Conservation (phyloP, 768 basidiomycete genomes). For the Lactarius sp. region DNA sequence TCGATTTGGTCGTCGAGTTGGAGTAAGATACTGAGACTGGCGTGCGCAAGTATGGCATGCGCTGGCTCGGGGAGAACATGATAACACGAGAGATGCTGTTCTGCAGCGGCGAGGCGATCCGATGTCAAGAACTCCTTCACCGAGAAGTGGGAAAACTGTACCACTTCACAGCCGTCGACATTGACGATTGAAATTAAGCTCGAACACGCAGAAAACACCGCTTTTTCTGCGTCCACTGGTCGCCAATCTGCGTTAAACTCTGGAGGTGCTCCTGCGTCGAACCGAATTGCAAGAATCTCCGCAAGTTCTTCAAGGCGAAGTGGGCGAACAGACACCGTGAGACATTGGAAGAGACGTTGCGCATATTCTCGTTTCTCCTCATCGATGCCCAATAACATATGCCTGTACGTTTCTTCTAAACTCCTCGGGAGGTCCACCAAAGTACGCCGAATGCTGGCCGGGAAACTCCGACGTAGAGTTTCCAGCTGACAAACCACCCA, state of each 20-base stretch:
- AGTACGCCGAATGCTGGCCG: not conserved
- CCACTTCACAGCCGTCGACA: not conserved
- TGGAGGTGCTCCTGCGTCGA: too few relatives aligned
- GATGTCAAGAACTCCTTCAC: not conserved
- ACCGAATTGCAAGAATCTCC: too few relatives aligned
- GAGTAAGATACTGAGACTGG: too few relatives aligned
- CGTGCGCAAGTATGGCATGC: too few relatives aligned
- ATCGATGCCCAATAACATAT: not conserved
- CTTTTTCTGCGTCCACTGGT: too few relatives aligned
- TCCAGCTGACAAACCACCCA: not conserved
- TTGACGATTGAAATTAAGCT: not conserved
- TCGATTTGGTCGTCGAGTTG: too few relatives aligned
- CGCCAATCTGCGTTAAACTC: too few relatives aligned
- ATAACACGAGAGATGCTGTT: not conserved
- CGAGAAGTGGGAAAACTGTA: too few relatives aligned
- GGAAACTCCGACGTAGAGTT: not conserved
- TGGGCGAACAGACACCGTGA: not conserved
- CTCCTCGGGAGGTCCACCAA: not conserved
- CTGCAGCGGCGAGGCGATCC: not conserved
- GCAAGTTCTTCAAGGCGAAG: too few relatives aligned
- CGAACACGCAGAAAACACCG: too few relatives aligned
- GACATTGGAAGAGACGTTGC: not conserved
- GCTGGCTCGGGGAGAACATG: not conserved
- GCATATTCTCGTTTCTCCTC: not conserved
- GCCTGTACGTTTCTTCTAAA: not conserved